Evolutionary conservation across 257 asterid genomes (phyloP).

Genomic region (Fraxinus excelsior): DNA sequence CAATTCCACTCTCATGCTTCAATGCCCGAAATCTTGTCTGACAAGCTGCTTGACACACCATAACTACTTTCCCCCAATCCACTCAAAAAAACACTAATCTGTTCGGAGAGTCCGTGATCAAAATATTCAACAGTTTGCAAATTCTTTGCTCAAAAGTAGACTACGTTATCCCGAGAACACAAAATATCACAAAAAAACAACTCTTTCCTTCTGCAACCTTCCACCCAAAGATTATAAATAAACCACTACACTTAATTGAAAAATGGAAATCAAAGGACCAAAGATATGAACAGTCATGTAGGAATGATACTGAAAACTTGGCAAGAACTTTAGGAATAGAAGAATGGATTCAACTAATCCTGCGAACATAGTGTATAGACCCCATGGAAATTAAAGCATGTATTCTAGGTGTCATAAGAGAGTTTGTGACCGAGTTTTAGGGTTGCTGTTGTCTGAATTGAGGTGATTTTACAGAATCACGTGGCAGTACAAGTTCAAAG

Average conservation of each 20-base stretch:
- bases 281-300: not conserved
- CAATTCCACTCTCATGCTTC: conserved; percentile 91
- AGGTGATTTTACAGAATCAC: conserved; percentile 73
- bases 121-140: conserved; percentile 16
- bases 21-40: conserved; percentile 95
- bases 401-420: not conserved
- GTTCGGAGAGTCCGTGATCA: not conserved
- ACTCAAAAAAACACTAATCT: conserved; percentile 40
- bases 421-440: not conserved
- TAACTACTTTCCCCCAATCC: conserved; percentile 76
- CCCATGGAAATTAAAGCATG: conserved; percentile 59
- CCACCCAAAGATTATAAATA: conserved; percentile 11
- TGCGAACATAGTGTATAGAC: conserved; percentile 66
- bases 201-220: conserved; percentile 17
- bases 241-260: conserved; percentile 9
- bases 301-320: not conserved
- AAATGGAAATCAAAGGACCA: conserved; percentile 4
- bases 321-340: conserved; percentile 1
- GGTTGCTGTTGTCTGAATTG: conserved; percentile 13
- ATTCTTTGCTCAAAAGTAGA: conserved; percentile 23
- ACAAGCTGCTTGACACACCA: conserved; percentile 99
- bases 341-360: conserved; percentile 56
- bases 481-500: conserved; percentile 86
- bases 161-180: conserved; percentile 25
- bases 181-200: conserved; percentile 18